Evolutionary conservation across 768 basidiomycete genomes (phyloP), one percentile per base, ranked within the genome.

Genomic region (Calocybe cyanea): DNA sequence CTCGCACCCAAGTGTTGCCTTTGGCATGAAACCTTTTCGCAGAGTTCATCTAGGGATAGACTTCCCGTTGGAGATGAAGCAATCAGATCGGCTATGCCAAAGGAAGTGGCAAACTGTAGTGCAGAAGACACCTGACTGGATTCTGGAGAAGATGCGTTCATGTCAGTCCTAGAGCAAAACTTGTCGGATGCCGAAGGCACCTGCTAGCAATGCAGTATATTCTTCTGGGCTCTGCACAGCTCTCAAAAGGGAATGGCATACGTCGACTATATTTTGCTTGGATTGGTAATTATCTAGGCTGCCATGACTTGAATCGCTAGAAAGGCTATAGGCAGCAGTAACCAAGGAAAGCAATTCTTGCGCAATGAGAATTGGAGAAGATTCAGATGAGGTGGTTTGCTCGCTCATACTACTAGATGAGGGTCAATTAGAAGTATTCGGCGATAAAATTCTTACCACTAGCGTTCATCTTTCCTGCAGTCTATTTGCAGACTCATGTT

Each of bases 21-120:
- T 20, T 33, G 7, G 20, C 28, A 28, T 1, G 20, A n/a, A 10
- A 34, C 20, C 19, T 44, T 44, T 33, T 32, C 11, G 6, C 43
- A 17, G 9, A 44, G 15, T 8, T 44, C 32, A 10, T 17, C 19
- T 13, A 44, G 6, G 3, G 25, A 31, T 18, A 35, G 19, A n/a
- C 23, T n/a, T 9, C 43, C 33, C 9, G 32, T 32, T 9, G 40
- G 40, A 21, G 40, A 41, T 41, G 40, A 11, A 32, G 31, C 43
- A 34, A 44, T 44, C 15, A 19, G 17, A 44, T 44, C 43, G 10
- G 43, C 43, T n/a, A 44, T 23, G 6, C 17, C 17, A 13, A 44
- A 18, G 18, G 43, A 11, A 17, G 28, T 44, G 15, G 35, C 28
- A 7, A 44, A 17, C 2, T 35, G 18, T 5, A 44, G 33, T 32